Conservation (phyloP, 306 rosid genomes). For the Cucurbita ficifolia region DNA sequence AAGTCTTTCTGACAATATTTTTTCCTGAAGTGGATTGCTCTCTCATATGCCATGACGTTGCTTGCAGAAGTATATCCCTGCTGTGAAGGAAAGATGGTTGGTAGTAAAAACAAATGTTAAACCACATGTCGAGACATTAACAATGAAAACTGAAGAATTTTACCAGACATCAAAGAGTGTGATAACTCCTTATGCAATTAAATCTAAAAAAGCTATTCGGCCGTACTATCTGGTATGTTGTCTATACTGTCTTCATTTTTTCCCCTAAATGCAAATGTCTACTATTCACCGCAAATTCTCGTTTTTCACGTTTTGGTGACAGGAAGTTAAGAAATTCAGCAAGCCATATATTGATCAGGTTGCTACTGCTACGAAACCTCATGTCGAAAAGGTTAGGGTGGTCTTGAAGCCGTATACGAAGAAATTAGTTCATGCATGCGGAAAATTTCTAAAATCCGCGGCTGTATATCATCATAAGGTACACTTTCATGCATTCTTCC, state of each 20-base stretch:
- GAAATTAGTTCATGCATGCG: conserved; percentile 41
- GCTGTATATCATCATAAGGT: conserved; percentile 78
- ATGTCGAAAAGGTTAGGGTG: conserved; percentile 53
- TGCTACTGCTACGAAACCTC: conserved; percentile 67
- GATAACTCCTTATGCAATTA: conserved; percentile 50
- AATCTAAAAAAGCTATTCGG: conserved; percentile 50
- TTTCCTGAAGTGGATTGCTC: not conserved
- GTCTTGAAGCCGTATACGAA: conserved; percentile 62
- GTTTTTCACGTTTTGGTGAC: conserved; percentile 13
- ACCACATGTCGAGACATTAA: conserved; percentile 47
- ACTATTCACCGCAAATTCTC: not conserved
- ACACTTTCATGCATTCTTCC: not conserved
- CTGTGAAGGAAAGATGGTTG: conserved; percentile 46
- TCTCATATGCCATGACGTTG: not conserved
- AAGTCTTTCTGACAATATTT: not conserved
- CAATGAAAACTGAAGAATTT: conserved; percentile 40
- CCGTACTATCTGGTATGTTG: conserved; percentile 69
- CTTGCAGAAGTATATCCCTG: conserved; percentile 70
- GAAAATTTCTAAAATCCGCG: conserved; percentile 70
- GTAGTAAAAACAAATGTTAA: conserved; percentile 43
- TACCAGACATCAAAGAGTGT: conserved; percentile 50
- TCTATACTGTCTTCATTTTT: not conserved
- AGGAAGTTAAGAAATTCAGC: conserved; percentile 73
- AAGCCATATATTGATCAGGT: conserved; percentile 84
- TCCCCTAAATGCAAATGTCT: not conserved